A percentile compares a stretch with the other conserved stretches of the same genome.
These are phyloP conservation scores for Chalciporus chontae DNA, from an alignment of 768 basidiomycete genomes.

Conservation along the genomic window DNA sequence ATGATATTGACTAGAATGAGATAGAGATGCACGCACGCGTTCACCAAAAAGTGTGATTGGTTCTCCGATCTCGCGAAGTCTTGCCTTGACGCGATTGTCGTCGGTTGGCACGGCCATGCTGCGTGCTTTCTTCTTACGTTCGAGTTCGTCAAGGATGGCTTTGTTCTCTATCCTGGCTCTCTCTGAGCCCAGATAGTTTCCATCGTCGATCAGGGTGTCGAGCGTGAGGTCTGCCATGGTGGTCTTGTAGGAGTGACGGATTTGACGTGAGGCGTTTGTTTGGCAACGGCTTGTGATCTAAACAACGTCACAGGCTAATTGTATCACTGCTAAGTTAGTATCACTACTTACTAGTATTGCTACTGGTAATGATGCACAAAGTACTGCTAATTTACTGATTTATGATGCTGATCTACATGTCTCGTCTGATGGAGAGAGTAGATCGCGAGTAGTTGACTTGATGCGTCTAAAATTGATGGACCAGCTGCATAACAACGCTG, in stretches of 20 bases:
- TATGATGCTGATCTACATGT: neutral
- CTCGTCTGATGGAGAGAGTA: neutral
- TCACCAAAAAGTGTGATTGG: constrained; percentile 98
- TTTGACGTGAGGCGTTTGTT: constrained; percentile 29
- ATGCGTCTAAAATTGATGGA: neutral
- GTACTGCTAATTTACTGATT: too few relatives aligned
- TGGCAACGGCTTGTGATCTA: constrained; percentile 32
- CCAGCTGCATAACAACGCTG: constrained; percentile 6
- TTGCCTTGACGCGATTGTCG: constrained; percentile 86
- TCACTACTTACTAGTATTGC: too few relatives aligned
- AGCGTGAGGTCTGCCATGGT: constrained; percentile 72
- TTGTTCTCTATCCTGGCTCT: constrained; percentile 78
- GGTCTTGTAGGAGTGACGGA: constrained; percentile 7
- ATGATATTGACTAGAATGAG: constrained; percentile 5
- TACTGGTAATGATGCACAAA: too few relatives aligned
- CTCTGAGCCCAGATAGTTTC: constrained; percentile 69
- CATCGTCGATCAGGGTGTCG: constrained; percentile 77
- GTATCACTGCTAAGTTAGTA: too few relatives aligned
- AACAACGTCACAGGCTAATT: constrained; percentile 28
- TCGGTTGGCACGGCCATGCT: constrained; percentile 95
- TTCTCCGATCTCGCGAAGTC: constrained; percentile 90
- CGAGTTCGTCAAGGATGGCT: constrained; percentile 91
- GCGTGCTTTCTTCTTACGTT: constrained; percentile 93
- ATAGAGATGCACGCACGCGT: constrained; percentile 60
- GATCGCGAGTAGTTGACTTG: neutral